Evolutionary conservation across 495 filamentous ascomycete genomes (phyloP), one percentile per base, ranked within the genome.

Genomic region (Penicillium ochrochloron): DNA sequence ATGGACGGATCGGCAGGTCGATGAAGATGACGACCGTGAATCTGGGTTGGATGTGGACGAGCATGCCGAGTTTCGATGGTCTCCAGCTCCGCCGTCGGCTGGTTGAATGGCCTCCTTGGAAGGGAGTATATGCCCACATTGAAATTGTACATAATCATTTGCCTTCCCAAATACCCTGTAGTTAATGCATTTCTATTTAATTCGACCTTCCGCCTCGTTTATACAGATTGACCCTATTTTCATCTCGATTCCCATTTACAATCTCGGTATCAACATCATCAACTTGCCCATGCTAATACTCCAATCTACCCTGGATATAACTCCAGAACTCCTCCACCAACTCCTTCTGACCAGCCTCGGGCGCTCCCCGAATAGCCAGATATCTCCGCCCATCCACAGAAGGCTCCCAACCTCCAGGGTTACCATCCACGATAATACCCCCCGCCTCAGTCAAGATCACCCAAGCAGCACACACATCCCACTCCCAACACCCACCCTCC

Each of bases 401-500:
- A 6, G 89, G 80, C 41, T 90, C 80, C 93, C 92, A 95, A 64
- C 83, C 84, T 3, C 90, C 92, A 0, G 88, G 87, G 71, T 94
- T 96, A 5, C 88, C 91, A 70, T 89, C 85, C 3, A 85, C 92
- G 73, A 97, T 87, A 41, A 88, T 83, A 1, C 94, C 94, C 0
- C 94, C 94, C 0, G 93, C 91, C 77, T 97, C 94, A 23, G 79
- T 81, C 19, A 97, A 77, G 66, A 97, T 91, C 34, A 93, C 88
- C 94, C 94, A 97, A 0, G 88, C 94, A 9, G 94, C 94, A 67
- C 89, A 90, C 14, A 97, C 92, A 79, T 97, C 94, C 94, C 94
- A 97, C 31, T 91, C 92, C 90, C 92, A 97, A 73, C 91, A 94
- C 9, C 94, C 94, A 15, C 91, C 92, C 70, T 97, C 94, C 94